Evolutionary conservation across 257 asterid species (phyloP), one percentile per base, ranked within the genome.

Genomic region (Jacaranda copaia): DNA sequence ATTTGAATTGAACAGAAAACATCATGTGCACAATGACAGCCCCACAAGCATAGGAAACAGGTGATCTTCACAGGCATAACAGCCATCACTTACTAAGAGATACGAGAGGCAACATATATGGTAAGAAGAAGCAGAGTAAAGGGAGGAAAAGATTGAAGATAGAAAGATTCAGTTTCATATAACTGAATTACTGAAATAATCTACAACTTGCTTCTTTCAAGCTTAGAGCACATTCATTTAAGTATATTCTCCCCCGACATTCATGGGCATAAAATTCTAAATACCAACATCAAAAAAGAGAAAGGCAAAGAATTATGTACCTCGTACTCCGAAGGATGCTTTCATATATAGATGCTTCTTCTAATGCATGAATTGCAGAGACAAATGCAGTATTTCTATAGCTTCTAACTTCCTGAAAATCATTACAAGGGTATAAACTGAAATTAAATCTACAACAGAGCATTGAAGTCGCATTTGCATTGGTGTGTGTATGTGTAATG

Each of bases 321-420:
- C 94, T 89, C 90, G 82, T 80, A 83, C 90, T 85, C 65, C 77
- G 72, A 72, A 87, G 75, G 80, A 87, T 85, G 49, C 86, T 82
- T 35, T 87, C 92, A 0, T 81, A 39, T 13, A 85, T 83, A 20
- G 87, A 84, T 49, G 90, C 88, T 79, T 87, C 94, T 87, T 89
- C 90, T 71, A 89, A 39, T 66, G 94, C 89, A 79, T 75, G 88
- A n/a, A 82, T 82, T 42, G 94, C 94, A 66, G 88, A 87, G 11
- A 67, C 69, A 79, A 84, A 84, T 5, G 89, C 79, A 5, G 53
- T 72, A 58, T 85, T 82, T 81, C 88, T 84, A 67, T 75, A 76
- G 73, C 71, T 75, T 70, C 73, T 67, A 48, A 87, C 85, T 68
- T 77, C 90, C 94, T 89, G 84, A 79, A 79, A 68, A 68, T 19